phyloP scores from a whole-genome alignment of 495 filamentous ascomycete genomes.

The Lepidopterella palustris region DNA sequence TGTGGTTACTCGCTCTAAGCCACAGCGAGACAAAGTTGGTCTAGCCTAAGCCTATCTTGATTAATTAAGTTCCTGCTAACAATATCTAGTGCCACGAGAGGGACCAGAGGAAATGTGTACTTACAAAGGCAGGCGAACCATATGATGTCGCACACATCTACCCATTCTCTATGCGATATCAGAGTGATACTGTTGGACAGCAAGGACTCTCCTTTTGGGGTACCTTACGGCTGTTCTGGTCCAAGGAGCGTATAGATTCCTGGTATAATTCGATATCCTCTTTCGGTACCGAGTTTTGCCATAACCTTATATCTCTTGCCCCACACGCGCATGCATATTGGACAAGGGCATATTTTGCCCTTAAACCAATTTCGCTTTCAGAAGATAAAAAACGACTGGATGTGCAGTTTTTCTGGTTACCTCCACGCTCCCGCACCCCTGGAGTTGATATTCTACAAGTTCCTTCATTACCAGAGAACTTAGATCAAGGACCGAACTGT shows the following conservation, averaged over 20 bases:
- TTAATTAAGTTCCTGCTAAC: not conserved
- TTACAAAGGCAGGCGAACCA: not conserved
- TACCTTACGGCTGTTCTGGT: not conserved
- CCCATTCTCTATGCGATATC: not conserved
- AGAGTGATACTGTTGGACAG: not conserved
- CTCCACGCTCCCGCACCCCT: not conserved
- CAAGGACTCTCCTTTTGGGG: not conserved
- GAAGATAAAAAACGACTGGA: not conserved
- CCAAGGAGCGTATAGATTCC: not conserved
- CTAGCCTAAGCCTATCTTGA: not conserved
- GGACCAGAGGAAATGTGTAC: not conserved
- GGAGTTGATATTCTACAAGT: not conserved
- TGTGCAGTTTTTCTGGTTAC: not conserved
- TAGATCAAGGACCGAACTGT: not conserved
- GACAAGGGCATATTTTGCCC: not conserved
- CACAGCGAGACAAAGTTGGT: not conserved
- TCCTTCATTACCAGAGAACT: not conserved
- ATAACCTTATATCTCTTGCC: not conserved
- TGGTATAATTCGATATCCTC: not conserved
- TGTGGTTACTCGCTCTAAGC: not conserved
- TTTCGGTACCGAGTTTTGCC: not conserved
- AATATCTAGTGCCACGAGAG: not conserved
- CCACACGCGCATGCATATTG: not conserved
- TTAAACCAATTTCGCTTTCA: not conserved
- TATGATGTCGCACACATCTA: not conserved